Evolutionary conservation across 208 protist species (phyloP).

Genomic region (Crithidia fasciculata): DNA sequence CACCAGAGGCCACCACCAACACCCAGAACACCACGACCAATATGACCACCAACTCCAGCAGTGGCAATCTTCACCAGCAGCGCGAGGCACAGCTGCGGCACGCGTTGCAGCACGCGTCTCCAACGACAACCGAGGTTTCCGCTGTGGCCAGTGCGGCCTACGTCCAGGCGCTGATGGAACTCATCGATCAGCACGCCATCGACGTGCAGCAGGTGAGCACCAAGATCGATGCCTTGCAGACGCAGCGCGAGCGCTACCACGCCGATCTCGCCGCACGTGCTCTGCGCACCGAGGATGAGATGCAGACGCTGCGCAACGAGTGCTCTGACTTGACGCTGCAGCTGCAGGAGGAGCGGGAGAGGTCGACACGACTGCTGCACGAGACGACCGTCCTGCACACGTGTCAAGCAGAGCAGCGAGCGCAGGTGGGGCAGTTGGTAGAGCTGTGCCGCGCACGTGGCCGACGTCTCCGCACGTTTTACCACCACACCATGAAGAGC

Average conservation of each 20-base stretch:
- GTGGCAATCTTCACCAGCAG: neutral
- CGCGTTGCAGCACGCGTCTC: slow-evolving; percentile 17
- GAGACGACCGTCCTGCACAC: slow-evolving; percentile 66
- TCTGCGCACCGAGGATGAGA: slow-evolving; percentile 38
- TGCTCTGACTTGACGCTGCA: slow-evolving; percentile 43
- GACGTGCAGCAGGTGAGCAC: slow-evolving; percentile 14
- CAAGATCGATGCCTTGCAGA: slow-evolving; percentile 16
- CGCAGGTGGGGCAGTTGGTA: slow-evolving; percentile 43
- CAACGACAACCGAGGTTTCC: slow-evolving; percentile 29
- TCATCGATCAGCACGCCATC: slow-evolving; percentile 27
- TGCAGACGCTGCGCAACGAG: slow-evolving; percentile 48
- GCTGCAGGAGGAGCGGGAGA: slow-evolving; percentile 77
- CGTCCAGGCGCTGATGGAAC: slow-evolving; percentile 34
- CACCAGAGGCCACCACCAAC: slow-evolving; percentile 2
- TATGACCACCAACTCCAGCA: neutral
- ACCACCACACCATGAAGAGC: neutral
- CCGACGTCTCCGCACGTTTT: slow-evolving; percentile 20
- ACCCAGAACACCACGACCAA: slow-evolving; percentile 1
- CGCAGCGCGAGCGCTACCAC: slow-evolving; percentile 23
- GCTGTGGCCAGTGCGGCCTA: slow-evolving; percentile 38
- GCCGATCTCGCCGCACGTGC: slow-evolving; percentile 31
- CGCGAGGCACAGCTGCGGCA: slow-evolving; percentile 28
- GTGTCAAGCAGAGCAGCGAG: slow-evolving; percentile 43
- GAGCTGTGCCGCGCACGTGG: slow-evolving; percentile 38
- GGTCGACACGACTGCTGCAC: slow-evolving; percentile 60